These are phyloP conservation scores for Phaeotremella skinneri DNA, from an alignment of 768 basidiomycete species.

Conservation along the genomic window DNA sequence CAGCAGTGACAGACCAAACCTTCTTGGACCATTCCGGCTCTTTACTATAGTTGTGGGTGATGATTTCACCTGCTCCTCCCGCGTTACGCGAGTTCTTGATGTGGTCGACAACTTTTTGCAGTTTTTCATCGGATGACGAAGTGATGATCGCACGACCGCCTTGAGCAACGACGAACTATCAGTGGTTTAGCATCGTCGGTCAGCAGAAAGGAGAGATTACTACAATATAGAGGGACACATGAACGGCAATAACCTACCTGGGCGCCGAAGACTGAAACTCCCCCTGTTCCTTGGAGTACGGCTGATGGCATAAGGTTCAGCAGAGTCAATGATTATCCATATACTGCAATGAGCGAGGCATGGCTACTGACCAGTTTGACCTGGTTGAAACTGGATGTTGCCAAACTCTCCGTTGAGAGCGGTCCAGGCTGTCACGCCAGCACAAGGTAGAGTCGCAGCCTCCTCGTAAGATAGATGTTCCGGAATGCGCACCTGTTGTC, in stretches of 20 bases:
- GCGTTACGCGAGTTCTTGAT: constrained; percentile 10
- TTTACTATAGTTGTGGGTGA: constrained; percentile 21
- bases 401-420: constrained; percentile 23
- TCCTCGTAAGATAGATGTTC: constrained; percentile 8
- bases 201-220: neutral
- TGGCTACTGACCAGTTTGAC: constrained; percentile 6
- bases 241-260: constrained; percentile 15
- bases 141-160: constrained; percentile 25
- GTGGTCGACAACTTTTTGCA: constrained; percentile 23
- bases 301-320: constrained; percentile 1
- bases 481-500: neutral
- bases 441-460: constrained; percentile 28
- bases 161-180: constrained; percentile 27
- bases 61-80: neutral
- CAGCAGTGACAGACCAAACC: constrained; percentile 17
- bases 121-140: constrained; percentile 22
- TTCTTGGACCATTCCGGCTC: constrained; percentile 21
- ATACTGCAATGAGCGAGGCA: neutral
- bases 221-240: too few relatives aligned
- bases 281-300: constrained; percentile 32
- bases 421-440: constrained; percentile 32
- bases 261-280: constrained; percentile 28
- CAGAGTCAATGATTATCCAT: neutral
- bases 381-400: constrained; percentile 11
- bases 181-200: neutral